A percentile compares a stretch with the other conserved stretches of the same genome.
These are phyloP conservation scores for Fusarium sp. DNA, from an alignment of 2,329 filamentous ascomycete species.

Conservation along the genomic window DNA sequence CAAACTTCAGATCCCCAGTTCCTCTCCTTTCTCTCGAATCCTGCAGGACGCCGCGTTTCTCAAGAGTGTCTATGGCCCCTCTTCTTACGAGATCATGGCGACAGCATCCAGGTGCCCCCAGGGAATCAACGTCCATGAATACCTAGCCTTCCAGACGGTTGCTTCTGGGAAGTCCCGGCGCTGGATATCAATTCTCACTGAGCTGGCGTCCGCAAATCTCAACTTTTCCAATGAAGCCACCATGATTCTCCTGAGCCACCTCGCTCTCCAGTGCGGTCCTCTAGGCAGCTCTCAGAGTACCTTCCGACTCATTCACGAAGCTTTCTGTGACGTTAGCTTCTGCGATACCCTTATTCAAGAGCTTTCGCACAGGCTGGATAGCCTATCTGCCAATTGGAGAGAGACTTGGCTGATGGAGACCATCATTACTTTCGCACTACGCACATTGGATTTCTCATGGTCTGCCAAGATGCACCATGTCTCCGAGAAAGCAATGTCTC, in stretches of 20 bases:
- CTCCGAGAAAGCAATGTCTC: not conserved
- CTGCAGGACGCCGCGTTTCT: conserved; percentile 25
- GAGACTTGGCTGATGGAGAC: conserved; percentile 67
- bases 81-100: conserved; percentile 64
- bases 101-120: conserved; percentile 60
- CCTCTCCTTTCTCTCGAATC: conserved; percentile 32
- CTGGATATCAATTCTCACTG: conserved; percentile 59
- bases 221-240: conserved; percentile 69
- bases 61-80: conserved; percentile 51
- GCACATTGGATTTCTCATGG: conserved; percentile 43
- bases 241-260: conserved; percentile 58
- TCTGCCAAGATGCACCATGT: conserved; percentile 4
- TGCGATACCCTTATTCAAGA: conserved; percentile 59
- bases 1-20: conserved; percentile 34
- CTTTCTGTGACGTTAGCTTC: conserved; percentile 61
- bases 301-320: conserved; percentile 56
- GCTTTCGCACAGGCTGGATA: conserved; percentile 54
- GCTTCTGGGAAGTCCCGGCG: conserved; percentile 57
- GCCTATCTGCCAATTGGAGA: conserved; percentile 65
- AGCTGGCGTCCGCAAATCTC: conserved; percentile 62
- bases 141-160: conserved; percentile 59
- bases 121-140: conserved; percentile 61
- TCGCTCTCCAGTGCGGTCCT: conserved; percentile 65
- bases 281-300: conserved; percentile 37
- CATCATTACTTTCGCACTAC: conserved; percentile 61